Base-by-base conservation (phyloP, 2,329 filamentous ascomycete genomes). In the Claviceps capensis region DNA sequence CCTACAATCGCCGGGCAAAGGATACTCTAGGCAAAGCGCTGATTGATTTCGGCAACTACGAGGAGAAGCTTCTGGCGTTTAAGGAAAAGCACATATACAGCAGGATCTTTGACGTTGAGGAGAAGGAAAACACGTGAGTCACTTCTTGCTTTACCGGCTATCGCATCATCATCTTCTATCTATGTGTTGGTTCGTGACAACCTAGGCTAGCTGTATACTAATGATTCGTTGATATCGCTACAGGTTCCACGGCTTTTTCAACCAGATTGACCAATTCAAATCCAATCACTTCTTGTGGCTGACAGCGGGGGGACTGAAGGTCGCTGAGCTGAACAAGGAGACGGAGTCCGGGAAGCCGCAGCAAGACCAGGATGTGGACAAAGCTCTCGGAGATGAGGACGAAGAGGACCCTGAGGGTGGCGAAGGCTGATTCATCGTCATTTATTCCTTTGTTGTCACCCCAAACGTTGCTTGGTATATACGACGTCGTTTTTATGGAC, bases 51-150 rank as follows among this genome's bases (percentile, higher is more conserved):
- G 73, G 74, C 47, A 85, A 83, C 56, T 89, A 83, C 61, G 81
- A 91, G 54, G 78, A 82, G 47, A 78, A 88, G 67, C 87, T 98
- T 59, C 77, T 85, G 56, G 85, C 83, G 54, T 98, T 98, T 70
- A 97, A 97, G 72, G 82, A 95, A 64, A 72, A 82, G 59, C 82
- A 95, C 66, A 97, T 98, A 55, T 98, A 98, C 65, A 81, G 86
- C 61, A 78, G 88, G 23, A 95, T 97, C 58, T 97, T 94, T 67
- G 78, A 85, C 26, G 85, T 95, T 50, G 93, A 97, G 67, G 87
- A 93, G 68, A 81, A 84, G 65, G 84, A 88, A 57, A 89, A 91
- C 64, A 80, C 86, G 86, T 91, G 75, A 79, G 86, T 79, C 44
- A 9, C 19, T 46, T 34, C 34, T 37, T 11, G 36, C 22, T 34